Evolutionary conservation across 306 rosid genomes (phyloP).

Genomic region (Fragaria vesca): DNA sequence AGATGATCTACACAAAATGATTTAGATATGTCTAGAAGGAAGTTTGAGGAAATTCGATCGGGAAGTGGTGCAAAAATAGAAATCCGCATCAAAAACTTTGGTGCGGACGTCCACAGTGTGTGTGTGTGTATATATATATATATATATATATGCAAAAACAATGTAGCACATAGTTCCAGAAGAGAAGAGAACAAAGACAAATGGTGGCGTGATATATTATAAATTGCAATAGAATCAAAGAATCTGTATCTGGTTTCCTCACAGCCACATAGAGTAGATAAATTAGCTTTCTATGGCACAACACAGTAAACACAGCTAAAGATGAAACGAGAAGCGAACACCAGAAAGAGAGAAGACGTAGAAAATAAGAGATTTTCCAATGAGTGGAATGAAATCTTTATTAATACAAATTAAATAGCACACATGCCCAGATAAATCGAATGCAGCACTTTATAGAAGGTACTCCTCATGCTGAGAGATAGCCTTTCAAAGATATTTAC

Average conservation of each 20-base stretch:
- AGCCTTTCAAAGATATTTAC: slow-evolving; percentile 51
- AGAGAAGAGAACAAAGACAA: background rate
- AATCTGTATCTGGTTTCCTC: slow-evolving; percentile 20
- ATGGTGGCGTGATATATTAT: background rate
- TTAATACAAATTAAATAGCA: slow-evolving; percentile 24
- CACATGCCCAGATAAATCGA: slow-evolving; percentile 26
- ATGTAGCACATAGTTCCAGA: background rate
- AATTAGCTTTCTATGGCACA: slow-evolving; percentile 2
- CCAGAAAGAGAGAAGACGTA: background rate
- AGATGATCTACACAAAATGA: too few species aligned
- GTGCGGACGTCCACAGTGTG: too few species aligned
- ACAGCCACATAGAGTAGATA: slow-evolving; percentile 9
- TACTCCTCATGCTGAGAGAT: slow-evolving; percentile 11
- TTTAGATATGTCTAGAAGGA: too few species aligned
- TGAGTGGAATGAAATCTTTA: slow-evolving; percentile 14
- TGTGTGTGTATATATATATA: too few species aligned
- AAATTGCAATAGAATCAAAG: slow-evolving; percentile 26
- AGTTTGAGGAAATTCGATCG: too few species aligned
- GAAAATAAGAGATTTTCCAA: slow-evolving; percentile 2
- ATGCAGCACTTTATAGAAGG: slow-evolving; percentile 21
- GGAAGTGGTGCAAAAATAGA: too few species aligned
- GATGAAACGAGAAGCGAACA: background rate
- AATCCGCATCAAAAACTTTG: too few species aligned
- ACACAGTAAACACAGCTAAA: background rate
- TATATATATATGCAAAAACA: background rate